phyloP scores from a whole-genome alignment of 352 stramenopile species.

The Globisporangium nagaii region DNA sequence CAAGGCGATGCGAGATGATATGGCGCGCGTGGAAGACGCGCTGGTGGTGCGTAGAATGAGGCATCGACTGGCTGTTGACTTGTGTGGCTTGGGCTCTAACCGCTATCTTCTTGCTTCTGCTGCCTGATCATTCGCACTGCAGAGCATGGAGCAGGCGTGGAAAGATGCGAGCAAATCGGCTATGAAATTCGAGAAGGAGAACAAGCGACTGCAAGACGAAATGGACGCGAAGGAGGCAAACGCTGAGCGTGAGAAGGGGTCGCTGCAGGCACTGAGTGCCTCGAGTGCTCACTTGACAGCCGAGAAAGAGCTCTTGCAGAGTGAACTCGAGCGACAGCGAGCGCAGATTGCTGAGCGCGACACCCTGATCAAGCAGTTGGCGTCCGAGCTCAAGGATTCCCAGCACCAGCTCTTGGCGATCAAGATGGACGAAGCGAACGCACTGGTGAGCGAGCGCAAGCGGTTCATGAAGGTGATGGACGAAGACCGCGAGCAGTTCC shows the following conservation, averaged over 20 bases:
- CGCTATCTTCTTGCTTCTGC: not conserved
- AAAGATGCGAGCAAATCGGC: not conserved
- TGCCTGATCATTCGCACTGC: too few relatives aligned
- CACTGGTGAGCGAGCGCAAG: slow-evolving; percentile 45
- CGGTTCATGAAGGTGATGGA: slow-evolving; percentile 45
- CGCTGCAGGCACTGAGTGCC: slow-evolving; percentile 8
- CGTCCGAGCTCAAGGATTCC: slow-evolving; percentile 23
- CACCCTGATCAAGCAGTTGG: slow-evolving; percentile 20
- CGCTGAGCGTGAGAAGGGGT: slow-evolving; percentile 1
- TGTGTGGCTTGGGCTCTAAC: not conserved
- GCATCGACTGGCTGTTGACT: not conserved
- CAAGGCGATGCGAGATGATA: slow-evolving; percentile 5
- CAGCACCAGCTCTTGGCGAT: slow-evolving; percentile 51
- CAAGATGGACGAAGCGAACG: slow-evolving; percentile 51
- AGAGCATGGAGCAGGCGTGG: slow-evolving; percentile 5
- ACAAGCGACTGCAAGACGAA: slow-evolving; percentile 16
- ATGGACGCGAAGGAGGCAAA: not conserved
- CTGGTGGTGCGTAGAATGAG: slow-evolving; percentile 8
- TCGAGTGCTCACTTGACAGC: slow-evolving; percentile 18
- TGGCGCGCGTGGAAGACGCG: slow-evolving; percentile 11
- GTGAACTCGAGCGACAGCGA: slow-evolving; percentile 17
- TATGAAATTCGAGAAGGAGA: slow-evolving; percentile 15
- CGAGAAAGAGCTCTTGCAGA: slow-evolving; percentile 15
- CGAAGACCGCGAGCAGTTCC: slow-evolving; percentile 38
- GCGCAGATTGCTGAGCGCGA: slow-evolving; percentile 16